phyloP scores from a whole-genome alignment of 768 basidiomycete genomes.

The Pleurotus cornucopiae region DNA sequence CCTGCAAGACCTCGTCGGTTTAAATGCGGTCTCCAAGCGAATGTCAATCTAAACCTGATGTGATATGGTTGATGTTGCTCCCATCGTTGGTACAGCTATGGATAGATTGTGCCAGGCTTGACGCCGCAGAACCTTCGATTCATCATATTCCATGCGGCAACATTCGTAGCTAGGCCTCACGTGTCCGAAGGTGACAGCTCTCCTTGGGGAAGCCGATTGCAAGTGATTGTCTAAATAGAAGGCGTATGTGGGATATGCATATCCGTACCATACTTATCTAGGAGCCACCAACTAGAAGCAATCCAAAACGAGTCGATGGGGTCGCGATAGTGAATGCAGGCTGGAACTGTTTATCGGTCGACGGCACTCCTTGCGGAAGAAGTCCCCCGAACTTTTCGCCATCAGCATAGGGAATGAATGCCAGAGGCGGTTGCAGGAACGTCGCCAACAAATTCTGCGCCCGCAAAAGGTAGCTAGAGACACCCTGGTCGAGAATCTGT shows the following conservation, averaged over 20 bases:
- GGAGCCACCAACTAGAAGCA: conserved; percentile 58
- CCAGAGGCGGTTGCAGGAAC: conserved; percentile 42
- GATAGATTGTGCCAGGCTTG: background rate
- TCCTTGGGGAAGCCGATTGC: conserved; percentile 7
- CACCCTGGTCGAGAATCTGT: conserved; percentile 13
- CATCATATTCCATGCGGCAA: background rate
- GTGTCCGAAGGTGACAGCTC: conserved; percentile 2
- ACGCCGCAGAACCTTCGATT: background rate
- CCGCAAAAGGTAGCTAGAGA: conserved; percentile 44
- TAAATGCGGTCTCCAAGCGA: background rate
- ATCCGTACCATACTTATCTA: conserved; percentile 9
- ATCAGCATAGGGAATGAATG: conserved; percentile 26
- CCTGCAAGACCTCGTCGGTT: background rate
- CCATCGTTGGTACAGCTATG: no score
- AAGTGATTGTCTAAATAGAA: background rate
- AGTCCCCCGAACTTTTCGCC: conserved; percentile 22
- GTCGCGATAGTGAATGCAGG: conserved; percentile 63
- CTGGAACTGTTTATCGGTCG: conserved; percentile 49
- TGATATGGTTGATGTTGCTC: conserved; percentile 1
- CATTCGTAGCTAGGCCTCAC: conserved; percentile 3
- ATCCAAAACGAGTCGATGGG: conserved; percentile 69
- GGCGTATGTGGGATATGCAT: conserved; percentile 12
- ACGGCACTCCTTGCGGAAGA: conserved; percentile 49
- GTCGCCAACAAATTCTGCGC: conserved; percentile 61
- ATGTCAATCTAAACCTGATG: background rate